A percentile compares a stretch with the other conserved stretches of the same genome.
Evolutionary conservation across 768 basidiomycete genomes (phyloP).

Genomic region (Tulasnella sp.): DNA sequence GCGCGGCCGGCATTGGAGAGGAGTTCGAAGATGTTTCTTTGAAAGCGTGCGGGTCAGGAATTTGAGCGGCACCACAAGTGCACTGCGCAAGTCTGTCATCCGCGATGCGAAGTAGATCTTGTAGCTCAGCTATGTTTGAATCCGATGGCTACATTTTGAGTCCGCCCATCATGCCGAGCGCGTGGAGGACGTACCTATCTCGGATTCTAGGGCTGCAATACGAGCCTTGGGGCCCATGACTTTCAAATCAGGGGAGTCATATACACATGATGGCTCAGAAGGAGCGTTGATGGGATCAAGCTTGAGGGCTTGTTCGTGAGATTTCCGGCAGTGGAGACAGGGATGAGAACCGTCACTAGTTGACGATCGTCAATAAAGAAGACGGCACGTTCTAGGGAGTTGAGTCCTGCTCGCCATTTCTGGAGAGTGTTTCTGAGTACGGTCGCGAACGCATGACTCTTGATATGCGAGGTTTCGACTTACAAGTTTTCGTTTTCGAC

Average conservation of each 20-base stretch:
- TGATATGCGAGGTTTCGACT: background rate
- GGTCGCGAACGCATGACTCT: background rate
- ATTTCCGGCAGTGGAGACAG: constrained; percentile 7
- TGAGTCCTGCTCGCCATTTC: background rate
- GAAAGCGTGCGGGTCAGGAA: background rate
- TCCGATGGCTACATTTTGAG: too few relatives aligned
- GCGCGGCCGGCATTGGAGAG: background rate
- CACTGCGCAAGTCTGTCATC: background rate
- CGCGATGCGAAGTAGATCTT: background rate
- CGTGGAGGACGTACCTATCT: background rate
- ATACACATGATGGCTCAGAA: background rate
- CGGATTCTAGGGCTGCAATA: background rate
- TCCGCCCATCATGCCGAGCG: background rate
- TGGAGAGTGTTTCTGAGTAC: background rate
- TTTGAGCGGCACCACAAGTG: background rate
- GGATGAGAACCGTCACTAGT: background rate
- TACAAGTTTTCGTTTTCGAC: background rate
- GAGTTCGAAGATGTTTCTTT: background rate
- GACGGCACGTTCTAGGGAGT: background rate
- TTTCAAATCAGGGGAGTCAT: constrained; percentile 5
- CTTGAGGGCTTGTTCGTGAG: constrained; percentile 7
- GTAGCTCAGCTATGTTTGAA: background rate
- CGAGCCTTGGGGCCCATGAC: constrained; percentile 1
- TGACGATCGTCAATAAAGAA: background rate
- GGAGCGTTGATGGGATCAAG: background rate